Conservation (phyloP, 2,329 filamentous ascomycete genomes). For the Geosmithia putterillii region DNA sequence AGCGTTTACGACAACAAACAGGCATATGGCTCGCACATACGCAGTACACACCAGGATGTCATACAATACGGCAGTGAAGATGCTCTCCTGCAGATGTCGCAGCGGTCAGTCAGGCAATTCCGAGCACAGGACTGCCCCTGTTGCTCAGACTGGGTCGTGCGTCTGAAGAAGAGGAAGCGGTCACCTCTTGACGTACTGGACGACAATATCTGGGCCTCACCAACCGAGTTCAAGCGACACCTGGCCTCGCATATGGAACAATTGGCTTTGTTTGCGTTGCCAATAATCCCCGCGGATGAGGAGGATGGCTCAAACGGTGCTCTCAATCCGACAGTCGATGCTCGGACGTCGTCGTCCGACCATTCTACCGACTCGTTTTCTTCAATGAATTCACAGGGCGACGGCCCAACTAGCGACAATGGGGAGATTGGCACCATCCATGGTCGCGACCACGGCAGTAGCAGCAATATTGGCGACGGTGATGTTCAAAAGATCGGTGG, state of each 20-base stretch:
- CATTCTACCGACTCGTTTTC: too few species aligned
- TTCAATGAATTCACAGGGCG: too few species aligned
- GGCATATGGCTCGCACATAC: too few species aligned
- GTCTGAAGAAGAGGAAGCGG: not conserved
- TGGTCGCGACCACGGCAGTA: too few species aligned
- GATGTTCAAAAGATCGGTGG: too few species aligned
- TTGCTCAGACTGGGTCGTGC: constrained; percentile 1
- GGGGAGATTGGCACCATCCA: too few species aligned
- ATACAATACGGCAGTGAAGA: not conserved
- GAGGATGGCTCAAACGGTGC: too few species aligned
- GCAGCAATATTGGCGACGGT: too few species aligned
- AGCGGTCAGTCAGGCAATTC: not conserved
- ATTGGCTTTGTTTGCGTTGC: constrained; percentile 2
- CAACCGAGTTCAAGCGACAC: constrained; percentile 1
- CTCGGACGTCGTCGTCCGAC: too few species aligned
- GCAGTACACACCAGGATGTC: not conserved
- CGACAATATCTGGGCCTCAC: not conserved
- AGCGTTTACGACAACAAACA: not conserved
- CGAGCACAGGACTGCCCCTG: constrained; percentile 2
- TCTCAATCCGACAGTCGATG: too few species aligned
- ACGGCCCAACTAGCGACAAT: too few species aligned
- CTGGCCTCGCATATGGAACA: constrained; percentile 1
- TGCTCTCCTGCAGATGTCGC: not conserved
- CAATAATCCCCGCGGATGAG: too few species aligned
- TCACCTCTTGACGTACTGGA: not conserved